A percentile compares a stretch with the other conserved stretches of the same genome.
Conservation (phyloP, 257 asterid species). For the Leonotis leonurus region DNA sequence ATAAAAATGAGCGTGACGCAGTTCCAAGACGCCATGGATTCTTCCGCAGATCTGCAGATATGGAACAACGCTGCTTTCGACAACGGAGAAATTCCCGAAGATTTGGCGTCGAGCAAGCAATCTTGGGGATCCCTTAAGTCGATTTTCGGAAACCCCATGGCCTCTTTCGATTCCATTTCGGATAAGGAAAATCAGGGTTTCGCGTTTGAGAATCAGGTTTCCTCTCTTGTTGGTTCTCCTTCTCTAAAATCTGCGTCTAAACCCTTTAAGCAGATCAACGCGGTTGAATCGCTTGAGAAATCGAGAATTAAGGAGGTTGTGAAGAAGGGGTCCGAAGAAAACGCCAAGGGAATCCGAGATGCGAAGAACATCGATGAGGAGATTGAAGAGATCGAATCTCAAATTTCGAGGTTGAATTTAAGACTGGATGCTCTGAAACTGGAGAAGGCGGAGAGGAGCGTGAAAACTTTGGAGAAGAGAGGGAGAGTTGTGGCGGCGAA, state of each 20-base stretch:
- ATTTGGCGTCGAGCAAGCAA: slow-evolving; percentile 31
- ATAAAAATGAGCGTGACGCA: slow-evolving; percentile 48
- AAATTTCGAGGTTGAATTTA: slow-evolving; percentile 46
- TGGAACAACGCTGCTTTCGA: slow-evolving; percentile 96
- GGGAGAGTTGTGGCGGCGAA: slow-evolving; percentile 53
- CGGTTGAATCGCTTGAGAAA: slow-evolving; percentile 20
- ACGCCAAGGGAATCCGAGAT: slow-evolving; percentile 29
- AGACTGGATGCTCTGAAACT: slow-evolving; percentile 54
- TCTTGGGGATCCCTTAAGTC: slow-evolving; percentile 65
- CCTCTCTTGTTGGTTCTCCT: slow-evolving; percentile 35
- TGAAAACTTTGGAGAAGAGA: slow-evolving; percentile 37
- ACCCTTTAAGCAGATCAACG: slow-evolving; percentile 34
- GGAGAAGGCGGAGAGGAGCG: slow-evolving; percentile 46
- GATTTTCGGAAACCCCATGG: slow-evolving; percentile 26
- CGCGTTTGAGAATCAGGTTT: slow-evolving; percentile 29
- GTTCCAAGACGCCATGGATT: slow-evolving; percentile 34
- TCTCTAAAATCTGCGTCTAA: slow-evolving; percentile 27
- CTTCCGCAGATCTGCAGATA: slow-evolving; percentile 59
- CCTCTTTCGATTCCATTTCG: slow-evolving; percentile 58
- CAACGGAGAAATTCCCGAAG: slow-evolving; percentile 46
- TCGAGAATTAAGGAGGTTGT: slow-evolving; percentile 22
- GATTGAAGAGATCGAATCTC: slow-evolving; percentile 62
- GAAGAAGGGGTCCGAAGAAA: slow-evolving; percentile 22
- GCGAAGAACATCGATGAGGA: slow-evolving; percentile 67
- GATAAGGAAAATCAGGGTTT: slow-evolving; percentile 64